A percentile compares a stretch with the other conserved stretches of the same genome.
Evolutionary conservation across 768 basidiomycete species (phyloP).

Genomic region (Mycena galericulata): DNA sequence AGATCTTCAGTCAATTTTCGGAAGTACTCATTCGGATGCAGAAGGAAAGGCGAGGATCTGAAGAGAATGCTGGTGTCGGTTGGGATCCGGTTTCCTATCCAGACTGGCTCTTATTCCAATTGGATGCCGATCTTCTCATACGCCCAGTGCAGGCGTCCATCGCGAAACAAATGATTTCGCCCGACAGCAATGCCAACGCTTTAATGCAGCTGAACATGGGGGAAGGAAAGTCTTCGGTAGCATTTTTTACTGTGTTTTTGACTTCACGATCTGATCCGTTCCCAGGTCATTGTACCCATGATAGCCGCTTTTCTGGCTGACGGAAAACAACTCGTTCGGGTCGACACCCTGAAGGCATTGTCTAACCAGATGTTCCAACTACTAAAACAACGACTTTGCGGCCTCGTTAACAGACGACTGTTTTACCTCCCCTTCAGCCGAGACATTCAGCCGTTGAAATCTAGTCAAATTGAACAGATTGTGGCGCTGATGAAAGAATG

Average conservation of each 20-base stretch:
- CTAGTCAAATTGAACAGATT: slow-evolving; percentile 40
- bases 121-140: slow-evolving; percentile 50
- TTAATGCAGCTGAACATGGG: slow-evolving; percentile 70
- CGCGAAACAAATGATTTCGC: slow-evolving; percentile 47
- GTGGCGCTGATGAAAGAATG: slow-evolving; percentile 53
- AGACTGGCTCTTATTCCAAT: slow-evolving; percentile 62
- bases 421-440: slow-evolving; percentile 66
- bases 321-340: slow-evolving; percentile 56
- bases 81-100: slow-evolving; percentile 40
- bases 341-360: slow-evolving; percentile 63
- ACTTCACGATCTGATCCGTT: not conserved
- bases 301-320: slow-evolving; percentile 55
- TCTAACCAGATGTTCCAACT: slow-evolving; percentile 61
- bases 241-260: not conserved
- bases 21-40: not conserved
- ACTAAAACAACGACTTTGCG: slow-evolving; percentile 56
- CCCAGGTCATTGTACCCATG: slow-evolving; percentile 59
- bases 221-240: slow-evolving; percentile 63
- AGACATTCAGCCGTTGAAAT: slow-evolving; percentile 39
- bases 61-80: not conserved
- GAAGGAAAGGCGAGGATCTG: not conserved
- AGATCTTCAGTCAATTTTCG: not conserved
- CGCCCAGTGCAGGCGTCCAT: slow-evolving; percentile 53
- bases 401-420: slow-evolving; percentile 59
- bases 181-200: slow-evolving; percentile 49